These are phyloP conservation scores for Brasilioporus rufonigricans DNA, from an alignment of 768 basidiomycete genomes.

Conservation along the genomic window DNA sequence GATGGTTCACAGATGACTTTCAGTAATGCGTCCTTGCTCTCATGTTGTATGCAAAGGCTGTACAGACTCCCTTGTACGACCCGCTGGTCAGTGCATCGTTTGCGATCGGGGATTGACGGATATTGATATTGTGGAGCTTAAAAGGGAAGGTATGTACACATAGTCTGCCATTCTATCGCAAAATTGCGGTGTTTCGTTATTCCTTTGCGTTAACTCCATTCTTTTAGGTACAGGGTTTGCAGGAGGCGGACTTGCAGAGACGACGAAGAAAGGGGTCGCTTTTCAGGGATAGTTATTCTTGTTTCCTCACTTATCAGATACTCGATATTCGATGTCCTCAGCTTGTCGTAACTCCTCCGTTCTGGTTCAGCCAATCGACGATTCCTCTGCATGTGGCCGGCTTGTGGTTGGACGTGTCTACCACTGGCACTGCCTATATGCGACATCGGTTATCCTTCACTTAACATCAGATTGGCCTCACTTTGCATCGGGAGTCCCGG, in stretches of 20 bases:
- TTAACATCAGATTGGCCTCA: no score
- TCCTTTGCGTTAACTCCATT: conserved; percentile 1
- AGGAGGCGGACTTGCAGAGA: conserved; percentile 92
- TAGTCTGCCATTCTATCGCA: background rate
- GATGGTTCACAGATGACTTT: background rate
- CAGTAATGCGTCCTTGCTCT: conserved; percentile 83
- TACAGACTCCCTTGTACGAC: conserved; percentile 79
- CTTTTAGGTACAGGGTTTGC: conserved; percentile 85
- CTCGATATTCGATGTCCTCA: background rate
- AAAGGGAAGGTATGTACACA: conserved; percentile 72
- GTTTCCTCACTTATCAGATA: conserved; percentile 2
- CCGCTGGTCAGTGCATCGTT: conserved; percentile 78
- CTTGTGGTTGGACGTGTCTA: background rate
- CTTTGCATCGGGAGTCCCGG: no score
- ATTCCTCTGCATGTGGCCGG: background rate
- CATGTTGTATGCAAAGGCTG: conserved; percentile 94
- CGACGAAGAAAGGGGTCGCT: conserved; percentile 71
- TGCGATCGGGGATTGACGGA: conserved; percentile 70
- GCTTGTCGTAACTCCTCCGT: background rate
- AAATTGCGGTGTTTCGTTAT: background rate
- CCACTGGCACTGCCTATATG: no score
- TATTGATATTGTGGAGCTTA: conserved; percentile 77
- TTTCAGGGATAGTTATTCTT: conserved; percentile 70
- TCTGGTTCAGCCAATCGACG: background rate
- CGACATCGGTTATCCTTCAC: background rate